Evolutionary conservation across 257 asterid genomes (phyloP).

Genomic region (Lithospermum erythrorhizon): DNA sequence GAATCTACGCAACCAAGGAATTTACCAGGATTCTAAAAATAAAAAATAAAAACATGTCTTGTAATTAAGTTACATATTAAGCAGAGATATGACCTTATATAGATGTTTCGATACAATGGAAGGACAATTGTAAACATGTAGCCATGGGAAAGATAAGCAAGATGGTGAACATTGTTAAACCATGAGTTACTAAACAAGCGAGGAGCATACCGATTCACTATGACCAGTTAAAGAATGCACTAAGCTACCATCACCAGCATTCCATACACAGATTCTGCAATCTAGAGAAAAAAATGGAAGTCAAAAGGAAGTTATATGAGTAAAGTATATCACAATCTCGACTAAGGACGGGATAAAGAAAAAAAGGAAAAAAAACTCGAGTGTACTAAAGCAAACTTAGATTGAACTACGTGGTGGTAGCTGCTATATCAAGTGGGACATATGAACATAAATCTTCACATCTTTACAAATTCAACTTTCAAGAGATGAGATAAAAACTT

Average conservation of each 20-base stretch:
- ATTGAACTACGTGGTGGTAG: no score
- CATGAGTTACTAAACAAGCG: neutral
- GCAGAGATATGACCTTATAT: no score
- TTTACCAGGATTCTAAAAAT: no score
- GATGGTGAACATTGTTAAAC: neutral
- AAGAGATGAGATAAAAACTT: neutral
- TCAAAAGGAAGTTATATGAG: neutral
- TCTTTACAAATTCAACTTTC: neutral
- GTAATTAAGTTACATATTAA: no score
- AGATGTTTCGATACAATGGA: no score
- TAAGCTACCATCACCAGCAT: slow-evolving; percentile 97
- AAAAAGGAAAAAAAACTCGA: neutral
- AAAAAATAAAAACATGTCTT: no score
- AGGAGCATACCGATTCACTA: slow-evolving; percentile 71
- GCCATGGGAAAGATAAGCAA: no score
- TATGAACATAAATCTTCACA: neutral
- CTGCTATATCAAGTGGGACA: no score
- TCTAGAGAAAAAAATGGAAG: slow-evolving; percentile 34
- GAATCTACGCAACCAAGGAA: no score
- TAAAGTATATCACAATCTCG: neutral
- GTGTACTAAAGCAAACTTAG: neutral
- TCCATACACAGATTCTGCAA: slow-evolving; percentile 99
- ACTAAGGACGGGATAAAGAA: slow-evolving; percentile 1
- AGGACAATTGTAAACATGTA: no score
- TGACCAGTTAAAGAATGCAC: slow-evolving; percentile 97